These are phyloP conservation scores for Hypseocharis bilobata DNA, from an alignment of 441 rosid species.

Conservation along the genomic window DNA sequence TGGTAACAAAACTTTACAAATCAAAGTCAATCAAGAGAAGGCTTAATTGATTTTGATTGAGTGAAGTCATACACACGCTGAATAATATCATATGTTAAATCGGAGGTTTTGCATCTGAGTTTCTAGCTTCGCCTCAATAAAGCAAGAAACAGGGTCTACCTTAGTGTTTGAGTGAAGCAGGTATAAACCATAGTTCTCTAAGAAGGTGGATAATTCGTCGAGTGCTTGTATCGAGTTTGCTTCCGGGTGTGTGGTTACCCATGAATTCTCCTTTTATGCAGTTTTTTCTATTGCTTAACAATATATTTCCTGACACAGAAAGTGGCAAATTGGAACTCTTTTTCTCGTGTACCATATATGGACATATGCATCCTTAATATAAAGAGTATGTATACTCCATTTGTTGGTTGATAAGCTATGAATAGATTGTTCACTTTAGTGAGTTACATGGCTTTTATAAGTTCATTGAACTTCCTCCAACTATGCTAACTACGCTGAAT, in stretches of 20 bases:
- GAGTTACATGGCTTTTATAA: neutral
- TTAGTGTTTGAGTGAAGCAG: neutral
- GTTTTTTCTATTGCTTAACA: neutral
- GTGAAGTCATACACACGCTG: neutral
- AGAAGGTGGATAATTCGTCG: neutral
- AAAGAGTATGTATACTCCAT: neutral
- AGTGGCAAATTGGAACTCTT: neutral
- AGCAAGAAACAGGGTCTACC: neutral
- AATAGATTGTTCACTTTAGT: neutral
- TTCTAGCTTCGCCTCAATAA: neutral
- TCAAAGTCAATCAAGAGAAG: neutral
- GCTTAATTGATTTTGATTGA: neutral
- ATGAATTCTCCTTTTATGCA: neutral
- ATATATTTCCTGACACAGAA: neutral
- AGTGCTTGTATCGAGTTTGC: neutral
- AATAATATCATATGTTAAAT: neutral
- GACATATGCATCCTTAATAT: neutral
- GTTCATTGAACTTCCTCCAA: neutral
- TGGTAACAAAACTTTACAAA: neutral
- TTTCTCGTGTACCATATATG: neutral
- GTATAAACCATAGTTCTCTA: neutral
- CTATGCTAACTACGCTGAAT: neutral
- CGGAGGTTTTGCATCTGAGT: neutral
- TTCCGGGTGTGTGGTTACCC: neutral
- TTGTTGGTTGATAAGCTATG: neutral